Base-by-base conservation (phyloP, 345 rosid genomes). In the Pugionium cornutum region DNA sequence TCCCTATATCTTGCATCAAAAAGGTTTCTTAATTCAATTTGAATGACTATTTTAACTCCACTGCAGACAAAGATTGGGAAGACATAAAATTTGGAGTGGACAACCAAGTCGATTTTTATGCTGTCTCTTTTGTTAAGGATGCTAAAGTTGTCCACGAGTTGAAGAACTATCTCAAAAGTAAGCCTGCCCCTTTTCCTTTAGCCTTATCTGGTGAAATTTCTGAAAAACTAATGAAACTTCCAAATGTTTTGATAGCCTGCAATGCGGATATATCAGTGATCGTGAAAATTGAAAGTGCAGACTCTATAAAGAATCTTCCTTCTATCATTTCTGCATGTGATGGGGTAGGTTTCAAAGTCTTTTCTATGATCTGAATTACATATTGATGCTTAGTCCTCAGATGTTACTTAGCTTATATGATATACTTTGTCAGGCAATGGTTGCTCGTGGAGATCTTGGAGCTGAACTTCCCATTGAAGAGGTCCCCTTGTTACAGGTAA, bases 401-500 rank as follows among this genome's bases (percentile, higher is more conserved):
- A 4, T 47, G 54, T 43, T 10, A 11, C 2, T 18, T 65, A 18
- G 53, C 41, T 66, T 1, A 36, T 29, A 30, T 67, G 5, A 59
- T 26, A 37, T 25, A 37, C 26, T 9, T 53, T 53, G 0, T 1
- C 58, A 89, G 97, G 98, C 98, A 48, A 89, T 92, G 97, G 98
- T 92, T 80, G 98, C 98, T 64, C 97, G 98, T 70, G 98, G 97
- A 80, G 97, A 92, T 79, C 96, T 92, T 69, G 98, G 98, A 62
- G 97, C 97, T 75, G 98, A 92, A 79, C 98, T 92, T 82, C 98
- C 98, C 74, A 83, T 89, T 43, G 98, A 92, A 74, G 98, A 92
- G 42, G 97, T 89, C 54, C 97, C 98, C 5, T 64, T 92, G 58
- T 82, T 92, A 84, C 98, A 92, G 96, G 98, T 92, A 76, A 25